These are phyloP conservation scores for Salvia sclarea DNA, from an alignment of 305 asterid species.

Conservation along the genomic window DNA sequence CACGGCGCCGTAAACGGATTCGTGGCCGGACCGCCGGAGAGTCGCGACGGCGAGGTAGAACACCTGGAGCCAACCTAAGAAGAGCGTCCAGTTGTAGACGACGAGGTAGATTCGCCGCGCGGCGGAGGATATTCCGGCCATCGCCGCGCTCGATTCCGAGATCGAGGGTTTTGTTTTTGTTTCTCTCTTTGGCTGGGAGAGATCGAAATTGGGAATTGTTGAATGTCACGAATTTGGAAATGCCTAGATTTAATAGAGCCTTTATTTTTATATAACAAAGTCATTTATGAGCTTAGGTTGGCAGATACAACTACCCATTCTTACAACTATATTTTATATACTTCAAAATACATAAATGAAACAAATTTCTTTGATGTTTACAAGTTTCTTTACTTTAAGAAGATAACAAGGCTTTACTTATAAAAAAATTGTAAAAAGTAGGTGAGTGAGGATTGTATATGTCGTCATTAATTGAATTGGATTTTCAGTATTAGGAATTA, in stretches of 20 bases:
- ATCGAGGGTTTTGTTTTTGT: not conserved
- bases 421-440: no score
- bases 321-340: not conserved
- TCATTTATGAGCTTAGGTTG: constrained; percentile 33
- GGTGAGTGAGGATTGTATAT: no score
- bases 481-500: no score
- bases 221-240: not conserved
- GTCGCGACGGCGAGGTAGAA: constrained; percentile 62
- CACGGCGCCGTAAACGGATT: constrained; percentile 74
- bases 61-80: constrained; percentile 85
- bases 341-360: no score
- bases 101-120: constrained; percentile 68
- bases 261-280: not conserved
- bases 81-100: constrained; percentile 72
- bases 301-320: constrained; percentile 36
- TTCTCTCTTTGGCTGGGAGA: not conserved
- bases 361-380: no score
- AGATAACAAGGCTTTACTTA: no score
- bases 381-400: no score
- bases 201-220: not conserved
- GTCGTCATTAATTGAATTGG: no score
- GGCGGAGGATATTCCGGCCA: constrained; percentile 62
- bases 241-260: not conserved
- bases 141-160: constrained; percentile 23
- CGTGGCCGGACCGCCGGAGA: constrained; percentile 55